Percentiles rank a stretch among this genome's conserved stretches.
phyloP scores from a whole-genome alignment of 2,329 filamentous ascomycete genomes.

The Xylaria sp. region DNA sequence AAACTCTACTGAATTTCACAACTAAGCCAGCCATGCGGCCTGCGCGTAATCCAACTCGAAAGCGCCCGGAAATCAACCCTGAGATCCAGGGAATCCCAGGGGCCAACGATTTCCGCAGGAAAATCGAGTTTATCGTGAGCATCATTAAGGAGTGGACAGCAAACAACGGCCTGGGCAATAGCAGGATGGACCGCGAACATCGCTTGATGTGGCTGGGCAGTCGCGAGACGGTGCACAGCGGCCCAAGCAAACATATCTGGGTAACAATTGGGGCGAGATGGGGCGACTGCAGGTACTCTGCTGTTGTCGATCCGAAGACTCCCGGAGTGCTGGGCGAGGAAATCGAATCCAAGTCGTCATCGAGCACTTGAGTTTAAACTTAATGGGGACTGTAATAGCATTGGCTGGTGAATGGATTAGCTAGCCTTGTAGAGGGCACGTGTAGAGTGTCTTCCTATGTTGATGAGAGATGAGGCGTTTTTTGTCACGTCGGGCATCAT shows the following conservation, averaged over 20 bases:
- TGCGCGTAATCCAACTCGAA: constrained; percentile 58
- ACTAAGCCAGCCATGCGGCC: constrained; percentile 59
- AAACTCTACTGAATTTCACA: constrained; percentile 76
- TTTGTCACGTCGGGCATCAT: constrained; percentile 9
- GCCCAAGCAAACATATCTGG: constrained; percentile 73
- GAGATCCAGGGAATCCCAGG: constrained; percentile 72
- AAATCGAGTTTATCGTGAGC: constrained; percentile 77
- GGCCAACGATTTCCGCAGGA: constrained; percentile 78
- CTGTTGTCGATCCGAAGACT: constrained; percentile 65
- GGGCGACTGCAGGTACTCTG: constrained; percentile 67
- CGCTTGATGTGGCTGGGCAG: constrained; percentile 69
- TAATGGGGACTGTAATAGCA: constrained; percentile 3
- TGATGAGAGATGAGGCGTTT: constrained; percentile 41
- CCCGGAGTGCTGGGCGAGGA: constrained; percentile 66
- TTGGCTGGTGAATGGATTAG: neutral
- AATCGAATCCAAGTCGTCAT: constrained; percentile 56
- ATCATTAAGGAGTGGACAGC: constrained; percentile 77
- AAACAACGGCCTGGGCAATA: constrained; percentile 77
- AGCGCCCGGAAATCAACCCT: constrained; percentile 69
- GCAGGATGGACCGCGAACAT: constrained; percentile 65
- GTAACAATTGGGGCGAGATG: constrained; percentile 73
- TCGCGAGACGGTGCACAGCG: constrained; percentile 65
- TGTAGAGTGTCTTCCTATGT: constrained; percentile 14
- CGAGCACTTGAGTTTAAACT: constrained; percentile 21
- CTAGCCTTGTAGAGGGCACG: neutral